phyloP scores from a whole-genome alignment of 345 rosid species.

The Luvunga scandens region DNA sequence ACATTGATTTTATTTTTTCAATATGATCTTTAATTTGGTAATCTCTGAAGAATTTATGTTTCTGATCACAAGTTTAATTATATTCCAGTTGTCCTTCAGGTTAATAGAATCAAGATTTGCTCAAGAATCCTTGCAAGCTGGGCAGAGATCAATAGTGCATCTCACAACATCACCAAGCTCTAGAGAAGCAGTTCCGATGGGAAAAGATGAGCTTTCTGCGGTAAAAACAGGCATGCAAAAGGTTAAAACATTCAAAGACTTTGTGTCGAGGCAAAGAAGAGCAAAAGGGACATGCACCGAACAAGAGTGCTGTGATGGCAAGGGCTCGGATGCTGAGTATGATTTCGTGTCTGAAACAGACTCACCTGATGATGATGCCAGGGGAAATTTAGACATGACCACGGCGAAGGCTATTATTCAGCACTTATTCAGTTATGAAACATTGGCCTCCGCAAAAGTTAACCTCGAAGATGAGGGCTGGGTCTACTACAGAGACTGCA shows the following conservation, averaged over 20 bases:
- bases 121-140: constrained; percentile 28
- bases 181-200: constrained; percentile 21
- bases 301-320: constrained; percentile 34
- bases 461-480: constrained; percentile 49
- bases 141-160: constrained; percentile 29
- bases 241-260: constrained; percentile 43
- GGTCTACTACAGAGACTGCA: constrained; percentile 44
- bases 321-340: constrained; percentile 23
- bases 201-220: constrained; percentile 40
- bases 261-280: constrained; percentile 34
- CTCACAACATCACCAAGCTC: constrained; percentile 29
- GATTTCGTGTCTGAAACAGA: constrained; percentile 37
- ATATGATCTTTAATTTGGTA: neutral
- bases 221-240: constrained; percentile 48
- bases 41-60: neutral
- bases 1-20: neutral
- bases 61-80: constrained; percentile 17
- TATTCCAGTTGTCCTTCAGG: constrained; percentile 45
- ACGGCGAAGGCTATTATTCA: constrained; percentile 30
- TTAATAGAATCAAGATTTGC: constrained; percentile 25
- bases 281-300: constrained; percentile 36
- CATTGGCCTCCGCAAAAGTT: constrained; percentile 46
- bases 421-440: constrained; percentile 44
- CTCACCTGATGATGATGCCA: constrained; percentile 37
- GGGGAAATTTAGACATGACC: constrained; percentile 22